Percentiles rank a stretch among this genome's conserved stretches.
These are phyloP conservation scores for Podaxis pistillaris DNA, from an alignment of 768 basidiomycete species.

Conservation along the genomic window DNA sequence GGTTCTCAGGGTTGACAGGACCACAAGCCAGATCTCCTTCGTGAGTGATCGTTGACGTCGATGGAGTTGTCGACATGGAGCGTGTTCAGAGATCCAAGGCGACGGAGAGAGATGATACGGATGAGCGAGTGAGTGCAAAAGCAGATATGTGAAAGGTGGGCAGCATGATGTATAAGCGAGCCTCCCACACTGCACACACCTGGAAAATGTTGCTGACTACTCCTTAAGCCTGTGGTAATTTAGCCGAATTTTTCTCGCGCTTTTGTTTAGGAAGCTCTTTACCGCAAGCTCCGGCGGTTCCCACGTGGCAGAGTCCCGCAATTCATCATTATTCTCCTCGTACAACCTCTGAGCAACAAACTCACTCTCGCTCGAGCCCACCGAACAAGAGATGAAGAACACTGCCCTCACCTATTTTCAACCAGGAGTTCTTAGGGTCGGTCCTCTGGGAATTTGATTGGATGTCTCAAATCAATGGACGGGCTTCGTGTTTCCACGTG, in stretches of 20 bases:
- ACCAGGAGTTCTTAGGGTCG: too few relatives aligned
- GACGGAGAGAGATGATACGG: neutral
- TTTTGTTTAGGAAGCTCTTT: neutral
- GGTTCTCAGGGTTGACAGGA: neutral
- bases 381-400: too few relatives aligned
- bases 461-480: too few relatives aligned
- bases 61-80: neutral
- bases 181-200: neutral
- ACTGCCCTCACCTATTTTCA: too few relatives aligned
- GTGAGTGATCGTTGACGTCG: neutral
- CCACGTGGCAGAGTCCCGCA: neutral
- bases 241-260: neutral
- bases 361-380: too few relatives aligned
- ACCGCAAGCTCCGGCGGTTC: neutral
- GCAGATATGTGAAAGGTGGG: neutral
- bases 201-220: neutral
- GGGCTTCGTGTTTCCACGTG: too few relatives aligned
- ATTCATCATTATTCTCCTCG: neutral
- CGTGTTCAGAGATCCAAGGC: neutral
- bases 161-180: neutral
- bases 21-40: neutral
- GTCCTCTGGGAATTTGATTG: too few relatives aligned
- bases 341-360: too few relatives aligned
- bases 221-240: neutral
- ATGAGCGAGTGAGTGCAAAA: neutral